A percentile compares a stretch with the other conserved stretches of the same genome.
Evolutionary conservation across 495 filamentous ascomycete species (phyloP).

Genomic region (Penicillium nucicola): DNA sequence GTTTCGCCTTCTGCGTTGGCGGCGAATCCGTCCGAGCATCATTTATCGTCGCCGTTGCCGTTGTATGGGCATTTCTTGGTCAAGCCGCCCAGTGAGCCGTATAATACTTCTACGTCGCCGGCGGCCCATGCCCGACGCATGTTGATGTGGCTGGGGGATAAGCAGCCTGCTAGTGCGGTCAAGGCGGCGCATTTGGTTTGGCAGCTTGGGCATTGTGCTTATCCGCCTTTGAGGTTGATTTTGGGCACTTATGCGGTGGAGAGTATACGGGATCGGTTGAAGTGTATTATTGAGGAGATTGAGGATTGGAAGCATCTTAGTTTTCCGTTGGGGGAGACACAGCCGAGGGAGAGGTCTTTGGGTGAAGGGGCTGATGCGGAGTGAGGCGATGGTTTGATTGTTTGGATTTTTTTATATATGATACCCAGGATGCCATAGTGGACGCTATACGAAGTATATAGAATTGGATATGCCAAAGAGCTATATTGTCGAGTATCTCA

Average conservation of each 20-base stretch:
- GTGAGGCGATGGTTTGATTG: slow-evolving; percentile 1
- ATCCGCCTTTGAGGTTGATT: slow-evolving; percentile 80
- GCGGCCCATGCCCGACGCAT: slow-evolving; percentile 88
- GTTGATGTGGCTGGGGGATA: slow-evolving; percentile 91
- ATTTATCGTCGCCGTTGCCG: slow-evolving; percentile 54
- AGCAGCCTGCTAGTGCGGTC: slow-evolving; percentile 87
- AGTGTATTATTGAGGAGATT: slow-evolving; percentile 91
- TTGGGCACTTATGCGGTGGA: slow-evolving; percentile 93
- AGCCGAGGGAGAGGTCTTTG: slow-evolving; percentile 10
- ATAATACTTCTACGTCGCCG: slow-evolving; percentile 70
- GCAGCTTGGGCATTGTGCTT: slow-evolving; percentile 91
- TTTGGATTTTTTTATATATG: too few species aligned
- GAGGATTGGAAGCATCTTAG: slow-evolving; percentile 88
- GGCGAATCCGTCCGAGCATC: slow-evolving; percentile 25
- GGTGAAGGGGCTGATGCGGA: slow-evolving; percentile 1
- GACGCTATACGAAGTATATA: too few species aligned
- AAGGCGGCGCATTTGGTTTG: slow-evolving; percentile 95
- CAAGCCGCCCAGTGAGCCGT: slow-evolving; percentile 79
- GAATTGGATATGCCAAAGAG: too few species aligned
- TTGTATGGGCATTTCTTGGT: slow-evolving; percentile 91
- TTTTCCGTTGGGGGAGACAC: slow-evolving; percentile 39
- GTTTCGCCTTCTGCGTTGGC: slow-evolving; percentile 27
- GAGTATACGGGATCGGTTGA: slow-evolving; percentile 83
- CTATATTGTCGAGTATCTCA: too few species aligned
- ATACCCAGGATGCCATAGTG: neutral